Evolutionary conservation across 164 flowering plant species (phyloP).

Genomic region (Dillenia turbinata): DNA sequence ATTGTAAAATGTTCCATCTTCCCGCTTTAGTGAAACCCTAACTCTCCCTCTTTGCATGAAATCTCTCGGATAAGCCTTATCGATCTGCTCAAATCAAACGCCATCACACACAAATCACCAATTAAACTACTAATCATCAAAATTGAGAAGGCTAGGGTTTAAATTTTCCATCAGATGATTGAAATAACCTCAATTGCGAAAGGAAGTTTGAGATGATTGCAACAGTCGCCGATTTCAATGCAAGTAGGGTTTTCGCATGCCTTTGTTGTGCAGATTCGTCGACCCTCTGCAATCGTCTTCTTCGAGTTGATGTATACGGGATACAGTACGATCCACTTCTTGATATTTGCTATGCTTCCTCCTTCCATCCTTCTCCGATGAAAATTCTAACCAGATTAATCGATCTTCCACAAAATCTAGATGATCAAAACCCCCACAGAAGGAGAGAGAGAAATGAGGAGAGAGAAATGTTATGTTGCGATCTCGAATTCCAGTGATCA

Average conservation of each 20-base stretch:
- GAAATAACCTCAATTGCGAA: conserved; percentile 59
- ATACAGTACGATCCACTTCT: conserved; percentile 77
- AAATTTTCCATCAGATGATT: background rate
- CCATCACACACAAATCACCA: background rate
- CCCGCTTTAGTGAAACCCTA: conserved; percentile 71
- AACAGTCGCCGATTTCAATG: conserved; percentile 72
- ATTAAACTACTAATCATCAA: background rate
- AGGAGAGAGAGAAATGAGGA: no score
- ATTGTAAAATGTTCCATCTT: conserved; percentile 71
- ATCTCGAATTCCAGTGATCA: no score
- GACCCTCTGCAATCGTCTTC: conserved; percentile 86
- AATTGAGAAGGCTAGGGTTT: background rate
- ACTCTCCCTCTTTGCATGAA: conserved; percentile 94
- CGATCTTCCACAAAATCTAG: no score
- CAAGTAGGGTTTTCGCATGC: conserved; percentile 90
- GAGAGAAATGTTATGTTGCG: no score
- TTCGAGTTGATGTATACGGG: conserved; percentile 89
- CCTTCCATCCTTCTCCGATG: conserved; percentile 32
- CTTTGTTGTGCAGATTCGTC: conserved; percentile 54
- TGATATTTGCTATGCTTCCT: conserved; percentile 35
- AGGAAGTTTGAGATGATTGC: conserved; percentile 61
- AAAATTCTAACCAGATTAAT: background rate
- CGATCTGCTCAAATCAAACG: conserved; percentile 34
- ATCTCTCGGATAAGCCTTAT: conserved; percentile 93
- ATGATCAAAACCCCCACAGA: no score